phyloP scores from a whole-genome alignment of 306 rosid genomes.

The Trifolium pratense region DNA sequence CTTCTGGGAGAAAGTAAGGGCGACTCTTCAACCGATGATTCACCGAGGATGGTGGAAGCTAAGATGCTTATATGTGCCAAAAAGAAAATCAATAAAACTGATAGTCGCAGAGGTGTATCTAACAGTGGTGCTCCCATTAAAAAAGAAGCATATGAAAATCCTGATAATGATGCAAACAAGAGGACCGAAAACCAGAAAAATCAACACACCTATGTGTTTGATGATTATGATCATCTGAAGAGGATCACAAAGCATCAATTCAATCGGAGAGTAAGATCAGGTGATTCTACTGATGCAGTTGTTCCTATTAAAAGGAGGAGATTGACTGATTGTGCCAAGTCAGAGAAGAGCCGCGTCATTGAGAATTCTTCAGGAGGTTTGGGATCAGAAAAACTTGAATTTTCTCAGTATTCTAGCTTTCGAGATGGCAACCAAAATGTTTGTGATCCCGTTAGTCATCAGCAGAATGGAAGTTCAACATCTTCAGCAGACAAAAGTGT shows the following conservation, averaged over 20 bases:
- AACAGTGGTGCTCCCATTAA: not conserved
- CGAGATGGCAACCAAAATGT: constrained; percentile 46
- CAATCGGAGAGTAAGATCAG: constrained; percentile 8
- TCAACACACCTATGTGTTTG: constrained; percentile 37
- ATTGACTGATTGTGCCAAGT: constrained; percentile 31
- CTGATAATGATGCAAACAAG: constrained; percentile 12
- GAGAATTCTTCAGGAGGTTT: not conserved
- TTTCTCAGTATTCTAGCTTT: constrained; percentile 38
- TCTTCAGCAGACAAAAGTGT: not conserved
- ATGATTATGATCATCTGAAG: constrained; percentile 50
- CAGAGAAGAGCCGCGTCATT: not conserved
- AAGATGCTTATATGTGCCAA: constrained; percentile 31
- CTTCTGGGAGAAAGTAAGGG: not conserved
- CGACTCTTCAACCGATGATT: not conserved
- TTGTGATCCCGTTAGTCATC: not conserved
- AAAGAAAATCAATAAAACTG: constrained; percentile 42
- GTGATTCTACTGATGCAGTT: constrained; percentile 51
- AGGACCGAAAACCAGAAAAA: constrained; percentile 38
- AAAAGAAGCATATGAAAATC: not conserved
- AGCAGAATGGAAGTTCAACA: not conserved
- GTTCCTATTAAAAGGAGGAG: constrained; percentile 63
- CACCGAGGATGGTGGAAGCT: not conserved
- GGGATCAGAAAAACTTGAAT: constrained; percentile 43
- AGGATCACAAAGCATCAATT: constrained; percentile 49
- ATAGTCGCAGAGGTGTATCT: constrained; percentile 31